Conservation (phyloP, 495 filamentous ascomycete species). For the Daldinia decipiens region DNA sequence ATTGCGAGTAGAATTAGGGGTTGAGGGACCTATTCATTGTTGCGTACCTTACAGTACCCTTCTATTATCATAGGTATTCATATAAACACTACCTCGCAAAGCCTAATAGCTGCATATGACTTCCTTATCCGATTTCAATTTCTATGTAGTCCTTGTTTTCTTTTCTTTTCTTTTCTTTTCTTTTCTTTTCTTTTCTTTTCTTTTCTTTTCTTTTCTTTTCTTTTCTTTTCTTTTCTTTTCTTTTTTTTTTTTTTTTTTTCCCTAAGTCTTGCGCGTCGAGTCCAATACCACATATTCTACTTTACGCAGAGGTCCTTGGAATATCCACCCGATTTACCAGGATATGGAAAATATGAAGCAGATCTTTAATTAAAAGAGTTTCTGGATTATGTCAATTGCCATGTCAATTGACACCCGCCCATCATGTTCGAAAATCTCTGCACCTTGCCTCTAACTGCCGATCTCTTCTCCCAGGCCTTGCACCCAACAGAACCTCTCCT, state of each 20-base stretch:
- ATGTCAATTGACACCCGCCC: constrained; percentile 5
- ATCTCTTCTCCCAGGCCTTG: constrained; percentile 88
- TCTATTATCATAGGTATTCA: not conserved
- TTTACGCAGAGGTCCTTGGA: not conserved
- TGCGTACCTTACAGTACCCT: not conserved
- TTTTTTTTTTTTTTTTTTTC: not conserved
- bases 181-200: not conserved
- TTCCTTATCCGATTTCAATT: not conserved
- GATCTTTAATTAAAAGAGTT: not conserved
- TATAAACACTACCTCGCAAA: not conserved
- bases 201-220: not conserved
- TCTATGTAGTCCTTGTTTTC: no score
- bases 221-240: not conserved
- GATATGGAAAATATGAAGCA: not conserved
- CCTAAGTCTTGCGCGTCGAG: not conserved
- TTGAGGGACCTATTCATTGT: no score
- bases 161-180: not conserved
- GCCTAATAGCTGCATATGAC: not conserved
- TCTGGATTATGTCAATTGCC: constrained; percentile 2
- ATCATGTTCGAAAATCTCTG: constrained; percentile 84
- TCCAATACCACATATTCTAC: not conserved
- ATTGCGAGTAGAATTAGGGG: no score
- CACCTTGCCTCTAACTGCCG: constrained; percentile 84
- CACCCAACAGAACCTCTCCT: constrained; percentile 86
- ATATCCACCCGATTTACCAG: not conserved